These are phyloP conservation scores for Eucommia ulmoides DNA, from an alignment of 257 asterid genomes.

Conservation along the genomic window DNA sequence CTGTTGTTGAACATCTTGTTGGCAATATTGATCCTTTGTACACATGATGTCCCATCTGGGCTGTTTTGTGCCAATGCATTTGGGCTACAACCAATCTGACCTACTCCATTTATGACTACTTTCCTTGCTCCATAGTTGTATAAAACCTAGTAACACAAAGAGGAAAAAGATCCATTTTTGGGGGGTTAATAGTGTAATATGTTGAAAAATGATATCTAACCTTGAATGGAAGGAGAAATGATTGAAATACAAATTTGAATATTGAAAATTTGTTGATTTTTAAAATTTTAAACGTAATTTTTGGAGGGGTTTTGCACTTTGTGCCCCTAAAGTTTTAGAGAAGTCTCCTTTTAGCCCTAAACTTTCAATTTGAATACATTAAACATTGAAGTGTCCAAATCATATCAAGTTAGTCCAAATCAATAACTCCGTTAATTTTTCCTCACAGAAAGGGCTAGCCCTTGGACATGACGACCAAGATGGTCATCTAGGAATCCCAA, in stretches of 20 bases:
- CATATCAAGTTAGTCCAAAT: no score
- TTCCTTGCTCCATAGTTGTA: conserved; percentile 72
- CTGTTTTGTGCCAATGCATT: conserved; percentile 89
- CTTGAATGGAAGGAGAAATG: neutral
- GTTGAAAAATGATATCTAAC: neutral
- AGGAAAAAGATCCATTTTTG: neutral
- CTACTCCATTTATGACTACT: conserved; percentile 55
- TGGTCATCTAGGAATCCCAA: no score
- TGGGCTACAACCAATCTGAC: conserved; percentile 95
- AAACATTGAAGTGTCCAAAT: no score
- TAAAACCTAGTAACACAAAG: conserved; percentile 20
- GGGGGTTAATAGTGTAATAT: neutral
- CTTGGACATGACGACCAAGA: no score
- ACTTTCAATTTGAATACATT: no score
- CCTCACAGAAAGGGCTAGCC: no score
- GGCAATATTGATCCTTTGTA: conserved; percentile 51
- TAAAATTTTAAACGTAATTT: neutral
- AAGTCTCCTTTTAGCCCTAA: no score
- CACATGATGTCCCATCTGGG: conserved; percentile 73
- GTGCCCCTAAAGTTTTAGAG: no score
- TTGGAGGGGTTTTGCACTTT: no score
- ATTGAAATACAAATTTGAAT: neutral
- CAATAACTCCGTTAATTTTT: no score
- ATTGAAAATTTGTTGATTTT: neutral
- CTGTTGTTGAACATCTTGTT: conserved; percentile 54